A percentile compares a stretch with the other conserved stretches of the same genome.
phyloP scores from a whole-genome alignment of 176 grass and related monocot species.

The Carex cristatella region DNA sequence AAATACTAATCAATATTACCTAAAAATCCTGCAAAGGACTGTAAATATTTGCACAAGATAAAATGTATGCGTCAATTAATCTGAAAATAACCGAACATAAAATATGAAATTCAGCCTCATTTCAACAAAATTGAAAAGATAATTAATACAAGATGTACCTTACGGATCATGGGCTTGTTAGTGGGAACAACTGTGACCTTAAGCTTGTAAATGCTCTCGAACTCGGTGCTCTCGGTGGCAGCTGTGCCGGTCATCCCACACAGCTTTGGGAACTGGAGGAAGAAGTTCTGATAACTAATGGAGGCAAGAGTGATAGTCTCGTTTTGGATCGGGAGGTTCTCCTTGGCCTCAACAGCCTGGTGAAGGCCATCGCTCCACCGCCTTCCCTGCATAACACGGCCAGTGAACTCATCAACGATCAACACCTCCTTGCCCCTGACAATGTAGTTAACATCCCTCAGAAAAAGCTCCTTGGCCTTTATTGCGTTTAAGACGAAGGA shows the following conservation, averaged over 20 bases:
- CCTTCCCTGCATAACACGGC: conserved; percentile 94
- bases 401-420: conserved; percentile 98
- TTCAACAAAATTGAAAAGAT: not conserved
- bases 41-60: not conserved
- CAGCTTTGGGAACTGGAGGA: conserved; percentile 98
- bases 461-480: conserved; percentile 97
- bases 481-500: conserved; percentile 96
- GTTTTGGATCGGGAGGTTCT: conserved; percentile 88
- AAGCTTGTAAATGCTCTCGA: conserved; percentile 97
- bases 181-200: conserved; percentile 97
- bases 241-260: conserved; percentile 99
- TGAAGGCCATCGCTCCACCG: conserved; percentile 99
- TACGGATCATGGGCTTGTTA: conserved; percentile 96
- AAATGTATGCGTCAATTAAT: not conserved
- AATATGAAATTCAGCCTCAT: no score
- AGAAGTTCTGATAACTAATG: conserved; percentile 99
- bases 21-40: not conserved
- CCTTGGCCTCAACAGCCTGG: conserved; percentile 98
- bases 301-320: conserved; percentile 97
- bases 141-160: conserved; percentile 36
- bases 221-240: conserved; percentile 80
- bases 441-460: conserved; percentile 96
- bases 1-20: not conserved
- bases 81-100: not conserved
- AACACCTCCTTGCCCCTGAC: conserved; percentile 93